Evolutionary conservation across 176 grass and related monocot species (phyloP).

Genomic region (Triticum aestivum): IWGSC_CS_RefSeq_v2.1 NC_057803.1:613365478-613365977

Average conservation of each 20-base stretch:
- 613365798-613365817: background rate
- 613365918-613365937: background rate
- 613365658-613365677: background rate
- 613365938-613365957: background rate
- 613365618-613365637: background rate
- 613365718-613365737: background rate
- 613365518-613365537: too few relatives aligned
- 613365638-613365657: too few relatives aligned
- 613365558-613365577: background rate
- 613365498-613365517: too few relatives aligned
- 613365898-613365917: too few relatives aligned
- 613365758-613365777: background rate
- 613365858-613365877: background rate
- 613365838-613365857: background rate
- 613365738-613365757: background rate
- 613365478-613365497: too few relatives aligned
- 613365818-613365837: background rate
- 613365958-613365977: background rate
- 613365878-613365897: background rate
- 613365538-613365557: background rate
- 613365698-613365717: background rate
- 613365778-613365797: background rate
- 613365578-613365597: background rate
- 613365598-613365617: background rate
- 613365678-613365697: background rate